Base-by-base conservation (phyloP, 352 stramenopile genomes). In the Albugo candida region DNA sequence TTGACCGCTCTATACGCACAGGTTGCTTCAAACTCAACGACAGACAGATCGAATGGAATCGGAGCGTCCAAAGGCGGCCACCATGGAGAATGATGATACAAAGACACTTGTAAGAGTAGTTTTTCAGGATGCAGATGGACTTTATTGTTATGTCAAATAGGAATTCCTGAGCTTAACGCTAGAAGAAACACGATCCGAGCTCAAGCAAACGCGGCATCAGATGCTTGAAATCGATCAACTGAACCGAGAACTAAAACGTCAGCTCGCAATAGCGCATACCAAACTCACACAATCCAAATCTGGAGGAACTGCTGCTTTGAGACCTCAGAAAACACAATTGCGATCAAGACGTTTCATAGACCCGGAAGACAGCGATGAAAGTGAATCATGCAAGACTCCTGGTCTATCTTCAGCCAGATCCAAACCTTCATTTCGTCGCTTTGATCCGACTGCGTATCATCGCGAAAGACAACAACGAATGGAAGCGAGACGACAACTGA, bases 381-480 rank as follows among this genome's bases (percentile, higher is more conserved):
- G 41, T 19, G 36, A 48, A 8, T 17, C 16, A 27, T 37, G 8
- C 24, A 31, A 8, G 8, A 31, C 24, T 31, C 24, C 24, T 31
- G 24, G 3, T 31, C 8, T 8, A 31, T 31, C 24, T 3, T 31
- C 24, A 31, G 24, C 24, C 24, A 31, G 24, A 31, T 3, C 24
- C 3, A 31, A 31, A 31, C 38, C 13, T 10, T 18, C 44, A 43
- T 86, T 83, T 41, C 63, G 67, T 19, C 67, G 73, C 13, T 89
- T 89, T 48, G 73, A 89, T 41, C 76, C 73, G 8, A 89, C 76
- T 11, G 76, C 76, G 12, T 89, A 89, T 58, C 73, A 89, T 51
- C 60, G 70, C 44, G 71, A 89, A 42, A 70, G 69, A 13, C 61
- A 83, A 37, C 70, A 61, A 10, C 54, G 55, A 37, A 36, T 58